Conservation (phyloP, 2,329 filamentous ascomycete species). For the Claviceps purpurea region DNA sequence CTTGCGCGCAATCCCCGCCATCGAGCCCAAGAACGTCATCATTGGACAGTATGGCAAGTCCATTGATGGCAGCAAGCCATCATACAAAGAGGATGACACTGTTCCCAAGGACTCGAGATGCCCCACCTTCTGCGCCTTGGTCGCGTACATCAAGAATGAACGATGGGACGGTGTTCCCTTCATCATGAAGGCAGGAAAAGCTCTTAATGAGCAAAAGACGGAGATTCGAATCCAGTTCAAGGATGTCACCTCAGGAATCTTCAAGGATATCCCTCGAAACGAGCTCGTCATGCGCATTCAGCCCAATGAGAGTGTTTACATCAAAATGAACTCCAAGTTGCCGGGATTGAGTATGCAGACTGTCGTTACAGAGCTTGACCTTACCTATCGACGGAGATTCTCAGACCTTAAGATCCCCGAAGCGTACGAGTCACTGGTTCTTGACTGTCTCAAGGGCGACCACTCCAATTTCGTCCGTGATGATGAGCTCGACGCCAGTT, state of each 20-base stretch:
- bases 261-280: slow-evolving; percentile 98
- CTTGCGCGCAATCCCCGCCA: slow-evolving; percentile 79
- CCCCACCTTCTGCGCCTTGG: slow-evolving; percentile 94
- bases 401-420: slow-evolving; percentile 99
- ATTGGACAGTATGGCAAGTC: slow-evolving; percentile 98
- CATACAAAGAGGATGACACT: slow-evolving; percentile 97
- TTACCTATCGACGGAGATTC: slow-evolving; percentile 96
- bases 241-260: slow-evolving; percentile 97
- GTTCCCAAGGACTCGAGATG: slow-evolving; percentile 95
- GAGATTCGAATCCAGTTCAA: slow-evolving; percentile 99
- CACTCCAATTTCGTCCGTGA: slow-evolving; percentile 99
- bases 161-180: slow-evolving; percentile 98
- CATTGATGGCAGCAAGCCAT: slow-evolving; percentile 87
- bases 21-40: slow-evolving; percentile 99
- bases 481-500: slow-evolving; percentile 91
- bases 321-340: slow-evolving; percentile 99
- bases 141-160: slow-evolving; percentile 99
- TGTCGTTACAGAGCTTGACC: slow-evolving; percentile 92
- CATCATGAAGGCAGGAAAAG: slow-evolving; percentile 98
- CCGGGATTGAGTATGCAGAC: slow-evolving; percentile 99
- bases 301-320: slow-evolving; percentile 98
- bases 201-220: slow-evolving; percentile 98
- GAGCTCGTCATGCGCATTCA: slow-evolving; percentile 98
- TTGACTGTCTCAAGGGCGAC: slow-evolving; percentile 95
- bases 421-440: slow-evolving; percentile 93